A percentile compares a stretch with the other conserved stretches of the same genome.
These are phyloP conservation scores for Alternaria dauci DNA, from an alignment of 2,329 filamentous ascomycete genomes.

Conservation along the genomic window DNA sequence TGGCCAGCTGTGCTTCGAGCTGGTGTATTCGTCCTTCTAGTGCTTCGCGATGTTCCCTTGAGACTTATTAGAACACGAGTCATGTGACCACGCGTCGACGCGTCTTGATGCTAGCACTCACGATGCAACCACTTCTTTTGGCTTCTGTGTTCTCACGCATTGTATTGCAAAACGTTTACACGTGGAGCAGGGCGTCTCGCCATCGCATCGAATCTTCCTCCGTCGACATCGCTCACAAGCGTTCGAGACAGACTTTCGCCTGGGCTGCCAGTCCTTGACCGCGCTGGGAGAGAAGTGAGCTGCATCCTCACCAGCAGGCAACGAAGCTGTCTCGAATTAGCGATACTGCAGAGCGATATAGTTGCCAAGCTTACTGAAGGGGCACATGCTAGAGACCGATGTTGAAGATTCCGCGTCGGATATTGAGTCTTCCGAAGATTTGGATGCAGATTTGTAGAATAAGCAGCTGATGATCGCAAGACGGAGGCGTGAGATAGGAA, in stretches of 20 bases:
- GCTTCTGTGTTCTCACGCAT: slow-evolving; percentile 49
- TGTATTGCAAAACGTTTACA: slow-evolving; percentile 50
- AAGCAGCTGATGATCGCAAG: slow-evolving; percentile 31
- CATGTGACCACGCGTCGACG: slow-evolving; percentile 33
- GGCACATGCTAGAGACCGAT: slow-evolving; percentile 42
- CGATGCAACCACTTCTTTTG: slow-evolving; percentile 48
- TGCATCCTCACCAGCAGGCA: slow-evolving; percentile 43
- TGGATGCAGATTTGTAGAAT: slow-evolving; percentile 22
- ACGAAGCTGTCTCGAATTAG: slow-evolving; percentile 35
- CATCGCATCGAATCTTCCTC: slow-evolving; percentile 50
- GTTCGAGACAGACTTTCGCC: slow-evolving; percentile 50
- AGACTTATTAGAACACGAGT: slow-evolving; percentile 23
- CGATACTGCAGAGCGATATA: slow-evolving; percentile 5
- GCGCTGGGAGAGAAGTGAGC: slow-evolving; percentile 41
- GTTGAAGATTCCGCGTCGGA: slow-evolving; percentile 43
- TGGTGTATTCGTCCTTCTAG: slow-evolving; percentile 50
- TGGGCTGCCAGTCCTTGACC: slow-evolving; percentile 48
- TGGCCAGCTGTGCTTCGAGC: slow-evolving; percentile 47
- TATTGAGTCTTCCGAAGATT: slow-evolving; percentile 32
- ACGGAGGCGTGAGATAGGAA: slow-evolving; percentile 29
- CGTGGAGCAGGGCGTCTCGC: slow-evolving; percentile 48
- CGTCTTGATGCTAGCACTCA: slow-evolving; percentile 29
- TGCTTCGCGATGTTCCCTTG: slow-evolving; percentile 48
- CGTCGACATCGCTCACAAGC: slow-evolving; percentile 49
- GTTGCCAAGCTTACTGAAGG: slow-evolving; percentile 41